Percentiles rank a stretch among this genome's conserved stretches.
These are phyloP conservation scores for Fusarium anthophilum DNA, from an alignment of 2,329 filamentous ascomycete species.

Conservation along the genomic window DNA sequence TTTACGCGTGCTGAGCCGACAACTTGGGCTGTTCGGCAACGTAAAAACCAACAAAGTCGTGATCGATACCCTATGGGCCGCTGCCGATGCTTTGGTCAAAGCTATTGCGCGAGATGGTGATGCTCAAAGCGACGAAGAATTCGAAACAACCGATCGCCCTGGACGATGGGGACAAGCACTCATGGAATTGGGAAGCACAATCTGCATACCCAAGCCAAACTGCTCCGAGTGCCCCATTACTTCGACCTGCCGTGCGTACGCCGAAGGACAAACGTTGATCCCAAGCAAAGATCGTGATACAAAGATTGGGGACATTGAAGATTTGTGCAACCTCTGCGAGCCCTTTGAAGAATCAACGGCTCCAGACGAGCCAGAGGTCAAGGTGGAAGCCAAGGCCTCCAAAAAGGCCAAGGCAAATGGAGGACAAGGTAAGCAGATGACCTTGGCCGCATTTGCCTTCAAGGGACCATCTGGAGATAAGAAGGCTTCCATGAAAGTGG, in stretches of 20 bases:
- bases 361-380: conserved; percentile 30
- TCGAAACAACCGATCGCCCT: conserved; percentile 58
- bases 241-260: conserved; percentile 60
- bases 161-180: conserved; percentile 71
- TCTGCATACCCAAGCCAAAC: conserved; percentile 68
- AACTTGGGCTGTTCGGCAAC: conserved; percentile 66
- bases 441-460: conserved; percentile 50
- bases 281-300: conserved; percentile 5
- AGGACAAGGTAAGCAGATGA: conserved; percentile 38
- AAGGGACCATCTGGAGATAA: conserved; percentile 31
- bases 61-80: conserved; percentile 66
- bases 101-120: conserved; percentile 55
- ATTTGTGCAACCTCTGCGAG: conserved; percentile 60
- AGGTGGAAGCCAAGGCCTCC: conserved; percentile 1
- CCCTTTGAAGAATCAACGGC: conserved; percentile 52
- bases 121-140: conserved; percentile 34
- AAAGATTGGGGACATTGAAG: conserved; percentile 57
- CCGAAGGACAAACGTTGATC: conserved; percentile 54
- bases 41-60: conserved; percentile 64
- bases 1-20: conserved; percentile 66
- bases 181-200: conserved; percentile 72
- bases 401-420: conserved; percentile 25
- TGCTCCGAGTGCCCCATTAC: conserved; percentile 63
- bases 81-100: conserved; percentile 64
- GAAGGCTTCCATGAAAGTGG: conserved; percentile 8